Base-by-base conservation (phyloP, 805 yeast species). In the Candida berthetii region DNA sequence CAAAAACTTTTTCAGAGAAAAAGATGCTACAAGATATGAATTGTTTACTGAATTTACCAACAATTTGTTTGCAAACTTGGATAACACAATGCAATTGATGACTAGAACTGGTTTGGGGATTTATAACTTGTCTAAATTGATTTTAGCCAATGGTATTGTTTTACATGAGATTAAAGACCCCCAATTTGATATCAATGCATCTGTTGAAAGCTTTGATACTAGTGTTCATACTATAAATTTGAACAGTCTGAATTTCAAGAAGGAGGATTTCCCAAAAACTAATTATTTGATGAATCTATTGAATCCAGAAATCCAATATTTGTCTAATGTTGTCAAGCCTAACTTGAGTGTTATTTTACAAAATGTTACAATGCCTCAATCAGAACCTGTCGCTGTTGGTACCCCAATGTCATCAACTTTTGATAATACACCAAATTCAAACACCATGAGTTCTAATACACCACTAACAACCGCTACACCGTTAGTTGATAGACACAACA, bases 121-220 rank as follows among this genome's bases (percentile, higher is more conserved):
- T 32, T 47, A 50, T 42, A 49, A 53, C 31, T 47, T 52, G 14
- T 45, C 53, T 7, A 49, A 49, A 22, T 31, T 48, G 3, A 37
- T 44, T 13, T 35, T 52, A 34, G 53, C 46, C 1, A 22, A 41
- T 18, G 43, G 40, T 25, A 16, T 55, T 14, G 41, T 52, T 24
- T 45, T 24, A 15, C 40, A 43, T 8, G 46, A 45, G 24, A 18
- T 53, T 11, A 47, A 37, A 31, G 44, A 48, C 16, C 52, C 58
- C 10, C 15, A 35, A 1, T 53, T 49, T 39, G 49, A 48, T 38
- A 34, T 34, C n/a, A 34, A 34, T 34, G 36, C 36, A 5, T 20
- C 9, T 34, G 36, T 34, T 34, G 36, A 34, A 10, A 9, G 18
- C 7, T n/a, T 31, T 13, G 34, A n/a, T 8, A 15, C 5, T 11